Evolutionary conservation across 108 stramenopile genomes (phyloP).

Genomic region (Craspedostauros australis): DNA sequence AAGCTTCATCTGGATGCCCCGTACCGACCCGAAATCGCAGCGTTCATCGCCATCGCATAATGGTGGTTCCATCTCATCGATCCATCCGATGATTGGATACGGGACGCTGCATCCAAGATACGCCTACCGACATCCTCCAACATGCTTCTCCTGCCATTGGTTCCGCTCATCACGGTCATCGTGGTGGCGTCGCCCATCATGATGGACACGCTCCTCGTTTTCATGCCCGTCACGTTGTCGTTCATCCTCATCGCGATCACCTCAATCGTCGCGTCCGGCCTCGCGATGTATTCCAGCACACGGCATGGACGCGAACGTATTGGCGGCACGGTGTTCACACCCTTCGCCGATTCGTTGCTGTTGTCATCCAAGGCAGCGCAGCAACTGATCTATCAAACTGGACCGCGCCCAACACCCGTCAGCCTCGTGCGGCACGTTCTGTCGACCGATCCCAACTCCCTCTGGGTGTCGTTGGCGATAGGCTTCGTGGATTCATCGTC

Average conservation of each 20-base stretch:
- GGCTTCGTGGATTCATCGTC: conserved; percentile 75
- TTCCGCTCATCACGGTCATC: conserved; percentile 50
- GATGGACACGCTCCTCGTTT: too few relatives aligned
- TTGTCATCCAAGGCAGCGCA: conserved; percentile 47
- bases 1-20: conserved; percentile 59
- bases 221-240: conserved; percentile 51
- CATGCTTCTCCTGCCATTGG: too few relatives aligned
- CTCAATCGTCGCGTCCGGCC: conserved; percentile 9
- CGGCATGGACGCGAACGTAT: conserved; percentile 41
- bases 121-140: too few relatives aligned
- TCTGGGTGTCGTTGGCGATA: conserved; percentile 54
- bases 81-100: too few relatives aligned
- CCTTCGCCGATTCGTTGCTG: conserved; percentile 43
- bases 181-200: conserved; percentile 60
- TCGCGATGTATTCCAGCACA: conserved; percentile 50
- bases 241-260: conserved; percentile 2
- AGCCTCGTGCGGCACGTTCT: conserved; percentile 43
- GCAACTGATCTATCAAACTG: conserved; percentile 66
- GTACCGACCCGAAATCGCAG: conserved; percentile 68
- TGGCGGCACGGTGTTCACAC: conserved; percentile 26
- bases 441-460: conserved; percentile 52
- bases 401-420: conserved; percentile 72
- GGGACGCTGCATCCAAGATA: too few relatives aligned
- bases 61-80: conserved; percentile 33
- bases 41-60: conserved; percentile 36